A percentile compares a stretch with the other conserved stretches of the same genome.
phyloP scores from a whole-genome alignment of 2,329 filamentous ascomycete species.

The Venturiaceae sp. region DNA sequence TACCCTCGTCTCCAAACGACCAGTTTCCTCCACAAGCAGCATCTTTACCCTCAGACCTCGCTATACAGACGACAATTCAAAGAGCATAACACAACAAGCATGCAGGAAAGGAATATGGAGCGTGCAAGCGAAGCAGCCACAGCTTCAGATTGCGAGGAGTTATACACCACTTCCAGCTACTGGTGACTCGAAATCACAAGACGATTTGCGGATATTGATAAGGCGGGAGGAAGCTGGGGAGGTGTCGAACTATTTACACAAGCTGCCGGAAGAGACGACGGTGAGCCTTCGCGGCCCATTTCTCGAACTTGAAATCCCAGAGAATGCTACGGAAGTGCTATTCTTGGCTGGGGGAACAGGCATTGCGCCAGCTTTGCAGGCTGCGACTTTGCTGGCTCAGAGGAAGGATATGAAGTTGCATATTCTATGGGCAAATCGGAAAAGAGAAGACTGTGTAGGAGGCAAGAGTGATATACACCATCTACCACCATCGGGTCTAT shows the following conservation, averaged over 20 bases:
- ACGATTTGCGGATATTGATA: constrained; percentile 51
- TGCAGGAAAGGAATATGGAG: constrained; percentile 57
- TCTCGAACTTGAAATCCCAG: constrained; percentile 53
- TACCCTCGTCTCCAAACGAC: constrained; percentile 49
- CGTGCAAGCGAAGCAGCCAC: constrained; percentile 88
- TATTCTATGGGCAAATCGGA: constrained; percentile 75
- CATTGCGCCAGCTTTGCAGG: constrained; percentile 80
- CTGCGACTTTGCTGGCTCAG: constrained; percentile 53
- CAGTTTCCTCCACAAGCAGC: constrained; percentile 57
- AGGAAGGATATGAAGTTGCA: constrained; percentile 40
- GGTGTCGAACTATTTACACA: constrained; percentile 71
- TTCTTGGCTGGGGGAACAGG: constrained; percentile 91
- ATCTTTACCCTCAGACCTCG: constrained; percentile 49
- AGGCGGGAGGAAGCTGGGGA: constrained; percentile 72
- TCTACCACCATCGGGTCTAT: constrained; percentile 10
- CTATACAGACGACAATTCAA: constrained; percentile 26
- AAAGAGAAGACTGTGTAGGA: constrained; percentile 54
- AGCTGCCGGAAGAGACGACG: constrained; percentile 49
- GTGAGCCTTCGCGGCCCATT: constrained; percentile 75
- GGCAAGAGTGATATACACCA: constrained; percentile 42
- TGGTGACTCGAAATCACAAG: background rate
- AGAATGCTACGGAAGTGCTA: constrained; percentile 49
- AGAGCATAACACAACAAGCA: constrained; percentile 20
- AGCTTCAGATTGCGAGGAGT: constrained; percentile 80
- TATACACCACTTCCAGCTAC: constrained; percentile 64